Evolutionary conservation across 2,329 filamentous ascomycete genomes (phyloP), one percentile per base, ranked within the genome.

Genomic region (Clonostachys chloroleuca): DNA sequence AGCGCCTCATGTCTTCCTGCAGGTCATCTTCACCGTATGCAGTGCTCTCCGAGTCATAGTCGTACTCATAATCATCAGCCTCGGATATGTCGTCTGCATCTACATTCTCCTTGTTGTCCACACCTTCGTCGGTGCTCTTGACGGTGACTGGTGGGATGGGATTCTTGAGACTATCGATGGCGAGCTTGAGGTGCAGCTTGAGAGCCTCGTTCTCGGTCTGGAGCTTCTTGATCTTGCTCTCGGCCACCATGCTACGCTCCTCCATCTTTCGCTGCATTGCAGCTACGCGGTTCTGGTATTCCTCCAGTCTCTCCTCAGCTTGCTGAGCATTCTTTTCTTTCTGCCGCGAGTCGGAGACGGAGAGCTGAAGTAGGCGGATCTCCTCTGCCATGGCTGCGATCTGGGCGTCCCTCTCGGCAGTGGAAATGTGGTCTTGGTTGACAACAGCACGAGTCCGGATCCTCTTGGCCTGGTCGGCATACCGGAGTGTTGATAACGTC

Each of bases 241-340:
- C 92, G 33, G 88, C 86, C 13, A 97, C 88, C 65, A 95, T 86
- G 50, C 87, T 83, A 52, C 86, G 87, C 70, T 99, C 94, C 65
- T 97, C 92, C 92, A 96, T 96, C 66, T 95, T 81, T 50, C 92
- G 84, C 66, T 97, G 91, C 87, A 99, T 91, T 48, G 86, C 82
- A 43, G 83, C 78, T 16, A 99, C 94, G 59, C 92, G 88, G 54
- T 84, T 84, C 71, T 99, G 94, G 67, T 97, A 99, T 65, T 96
- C 91, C 58, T 97, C 94, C 20, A 99, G 74, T 56, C 86, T 86
- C 64, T 94, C 89, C 53, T 91, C 89, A 54, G 89, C 84, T 36
- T 86, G 77, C 57, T 86, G 82, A 47, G 83, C 86, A 57, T 92
- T 89, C 62, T 89, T 86, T 67, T 94, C 89, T 45, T 78, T 81